Evolutionary conservation across 2,329 filamentous ascomycete species (phyloP), one percentile per base, ranked within the genome.

Genomic region (Pseudogymnoascus sp.): DNA sequence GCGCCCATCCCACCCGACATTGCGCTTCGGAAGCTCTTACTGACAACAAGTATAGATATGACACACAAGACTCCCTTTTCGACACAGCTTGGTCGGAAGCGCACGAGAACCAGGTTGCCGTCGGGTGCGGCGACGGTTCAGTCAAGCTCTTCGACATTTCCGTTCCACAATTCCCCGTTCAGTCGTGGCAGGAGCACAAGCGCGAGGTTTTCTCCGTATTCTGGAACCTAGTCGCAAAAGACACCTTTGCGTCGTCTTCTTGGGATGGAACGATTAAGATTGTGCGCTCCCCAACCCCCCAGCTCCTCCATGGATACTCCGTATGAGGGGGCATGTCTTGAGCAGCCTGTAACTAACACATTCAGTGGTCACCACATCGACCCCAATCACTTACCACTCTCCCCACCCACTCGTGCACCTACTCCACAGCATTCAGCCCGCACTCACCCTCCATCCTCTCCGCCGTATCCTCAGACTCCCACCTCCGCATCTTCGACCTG

Each of bases 181-280:
- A 90, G 76, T 91, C 88, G 67, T 99, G 94, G 81, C 87, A 92
- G 72, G 94, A 97, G 73, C 94, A 99, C 74, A 91, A 89, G 67
- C 84, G 93, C 62, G 94, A 99, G 75, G 88, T 95, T 7, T 97
- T 97, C 73, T 88, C 90, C 1, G 92, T 96, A 3, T 84, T 87
- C 71, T 99, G 93, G 93, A 97, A 93, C 69, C 84, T 96, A 18
- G 84, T 96, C 4, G 85, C 89, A 31, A 99, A 99, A 73, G 89
- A 94, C 70, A 90, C 86, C 0, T 97, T 99, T 72, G 82, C 92
- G 31, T 95, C 90, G 0, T 92, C 87, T 67, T 96, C 91, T 5
- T 99, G 94, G 94, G 94, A 99, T 71, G 94, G 94, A 59, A 95
- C 90, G 1, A 85, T 97, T 69, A 97, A 97, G 77, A 86, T 99